Conservation (phyloP, 306 rosid genomes). For the Pterocarpus santalinus region DNA sequence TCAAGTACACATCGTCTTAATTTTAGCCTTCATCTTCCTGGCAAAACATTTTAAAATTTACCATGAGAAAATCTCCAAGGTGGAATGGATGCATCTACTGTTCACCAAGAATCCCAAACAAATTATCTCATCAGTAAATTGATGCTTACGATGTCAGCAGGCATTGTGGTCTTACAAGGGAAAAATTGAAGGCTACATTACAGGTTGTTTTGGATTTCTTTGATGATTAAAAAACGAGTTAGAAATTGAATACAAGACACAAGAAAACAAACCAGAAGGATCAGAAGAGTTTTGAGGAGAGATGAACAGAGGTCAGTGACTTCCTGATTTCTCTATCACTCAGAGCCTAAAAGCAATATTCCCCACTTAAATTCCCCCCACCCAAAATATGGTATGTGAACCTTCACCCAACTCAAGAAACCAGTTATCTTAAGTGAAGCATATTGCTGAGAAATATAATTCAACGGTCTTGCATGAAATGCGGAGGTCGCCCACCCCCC, state of each 20-base stretch:
- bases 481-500: too few species aligned
- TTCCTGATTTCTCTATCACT: too few species aligned
- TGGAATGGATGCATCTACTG: constrained; percentile 1
- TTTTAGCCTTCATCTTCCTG: constrained; percentile 20
- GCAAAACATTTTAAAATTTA: not conserved
- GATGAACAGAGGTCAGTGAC: too few species aligned
- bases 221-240: constrained; percentile 1
- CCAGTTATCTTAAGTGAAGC: too few species aligned
- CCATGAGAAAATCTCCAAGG: constrained; percentile 2
- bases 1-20: constrained; percentile 9
- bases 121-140: constrained; percentile 5
- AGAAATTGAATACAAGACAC: not conserved
- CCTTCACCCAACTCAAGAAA: too few species aligned
- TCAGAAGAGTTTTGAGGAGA: too few species aligned
- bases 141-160: constrained; percentile 6
- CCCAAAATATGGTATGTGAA: too few species aligned
- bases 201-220: constrained; percentile 1
- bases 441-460: too few species aligned
- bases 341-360: too few species aligned
- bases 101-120: constrained; percentile 13
- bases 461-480: too few species aligned
- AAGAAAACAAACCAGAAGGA: constrained; percentile 27
- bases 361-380: too few species aligned
- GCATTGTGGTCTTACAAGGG: constrained; percentile 10
- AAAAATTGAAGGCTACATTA: not conserved